These are phyloP conservation scores for Pisolithus orientalis DNA, from an alignment of 768 basidiomycete genomes.

Conservation along the genomic window DNA sequence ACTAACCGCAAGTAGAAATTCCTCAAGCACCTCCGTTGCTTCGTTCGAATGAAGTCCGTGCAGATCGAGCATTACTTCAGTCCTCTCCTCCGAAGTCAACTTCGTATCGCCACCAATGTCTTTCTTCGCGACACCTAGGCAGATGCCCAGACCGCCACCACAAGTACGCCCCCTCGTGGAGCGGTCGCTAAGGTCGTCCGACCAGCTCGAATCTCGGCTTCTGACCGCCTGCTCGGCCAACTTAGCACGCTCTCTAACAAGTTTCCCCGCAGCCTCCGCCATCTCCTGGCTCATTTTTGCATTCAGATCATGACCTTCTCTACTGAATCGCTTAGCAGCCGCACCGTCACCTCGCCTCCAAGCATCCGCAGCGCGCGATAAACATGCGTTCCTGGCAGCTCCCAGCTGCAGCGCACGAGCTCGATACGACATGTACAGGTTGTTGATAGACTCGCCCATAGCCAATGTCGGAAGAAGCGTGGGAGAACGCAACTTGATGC, in stretches of 20 bases:
- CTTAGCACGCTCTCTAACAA: conserved; percentile 78
- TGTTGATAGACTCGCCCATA: conserved; percentile 76
- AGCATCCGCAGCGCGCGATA: conserved; percentile 92
- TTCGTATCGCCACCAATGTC: conserved; percentile 47
- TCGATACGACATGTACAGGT: conserved; percentile 85
- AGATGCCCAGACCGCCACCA: conserved; percentile 81
- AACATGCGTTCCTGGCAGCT: conserved; percentile 87
- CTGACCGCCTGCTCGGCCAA: conserved; percentile 73
- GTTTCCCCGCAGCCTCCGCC: conserved; percentile 72
- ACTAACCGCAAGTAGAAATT: conserved; percentile 82
- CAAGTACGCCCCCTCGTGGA: conserved; percentile 63
- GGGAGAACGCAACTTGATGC: conserved; percentile 79
- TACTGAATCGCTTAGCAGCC: conserved; percentile 88
- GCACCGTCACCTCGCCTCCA: conserved; percentile 96
- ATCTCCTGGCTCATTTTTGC: conserved; percentile 86
- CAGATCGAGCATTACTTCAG: conserved; percentile 80
- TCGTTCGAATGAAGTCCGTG: conserved; percentile 94
- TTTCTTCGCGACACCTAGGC: conserved; percentile 75
- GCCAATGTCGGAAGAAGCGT: conserved; percentile 80
- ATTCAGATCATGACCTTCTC: conserved; percentile 92
- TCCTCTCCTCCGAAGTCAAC: conserved; percentile 79
- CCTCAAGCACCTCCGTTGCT: conserved; percentile 84
- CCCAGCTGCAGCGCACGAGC: conserved; percentile 87
- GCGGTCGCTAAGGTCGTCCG: conserved; percentile 80
- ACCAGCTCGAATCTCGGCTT: conserved; percentile 63